Percentiles rank a stretch among this genome's conserved stretches.
Conservation (phyloP, 2,329 filamentous ascomycete species). For the Aspergillus terreus region DNA sequence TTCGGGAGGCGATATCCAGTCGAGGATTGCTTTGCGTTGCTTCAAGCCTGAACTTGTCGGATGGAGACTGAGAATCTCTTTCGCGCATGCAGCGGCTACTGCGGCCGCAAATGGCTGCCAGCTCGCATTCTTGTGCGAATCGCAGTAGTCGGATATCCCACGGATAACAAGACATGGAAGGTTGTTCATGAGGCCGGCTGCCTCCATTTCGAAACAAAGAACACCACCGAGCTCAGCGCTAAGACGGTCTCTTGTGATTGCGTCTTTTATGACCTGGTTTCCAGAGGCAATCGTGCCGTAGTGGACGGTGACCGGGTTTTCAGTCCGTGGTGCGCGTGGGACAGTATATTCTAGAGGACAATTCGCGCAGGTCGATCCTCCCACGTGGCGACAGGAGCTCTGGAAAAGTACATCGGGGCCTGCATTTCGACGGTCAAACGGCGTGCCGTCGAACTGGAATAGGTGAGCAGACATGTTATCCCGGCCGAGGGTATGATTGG, state of each 20-base stretch:
- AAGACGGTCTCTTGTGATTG: not conserved
- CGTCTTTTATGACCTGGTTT: conserved; percentile 17
- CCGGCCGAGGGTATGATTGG: too few species aligned
- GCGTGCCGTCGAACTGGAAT: not conserved
- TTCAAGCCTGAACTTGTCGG: not conserved
- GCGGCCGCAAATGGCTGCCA: not conserved
- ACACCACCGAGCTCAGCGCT: not conserved
- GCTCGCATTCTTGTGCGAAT: not conserved
- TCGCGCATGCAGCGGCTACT: not conserved
- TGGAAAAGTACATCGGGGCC: not conserved
- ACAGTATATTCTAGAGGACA: not conserved
- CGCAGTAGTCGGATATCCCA: not conserved
- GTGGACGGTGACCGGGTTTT: conserved; percentile 6
- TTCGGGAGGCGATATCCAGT: not conserved
- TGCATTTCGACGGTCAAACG: not conserved
- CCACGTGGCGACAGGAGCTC: not conserved
- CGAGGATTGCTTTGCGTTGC: not conserved
- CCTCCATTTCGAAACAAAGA: not conserved
- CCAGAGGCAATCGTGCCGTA: conserved; percentile 19
- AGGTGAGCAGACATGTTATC: conserved; percentile 17
- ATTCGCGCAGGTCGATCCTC: not conserved
- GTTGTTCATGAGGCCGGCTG: not conserved
- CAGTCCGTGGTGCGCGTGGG: conserved; percentile 12
- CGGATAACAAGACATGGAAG: not conserved
- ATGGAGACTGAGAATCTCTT: not conserved